Evolutionary conservation across 2,329 filamentous ascomycete species (phyloP).

Genomic region (Aspergillus quadrilineatus): DNA sequence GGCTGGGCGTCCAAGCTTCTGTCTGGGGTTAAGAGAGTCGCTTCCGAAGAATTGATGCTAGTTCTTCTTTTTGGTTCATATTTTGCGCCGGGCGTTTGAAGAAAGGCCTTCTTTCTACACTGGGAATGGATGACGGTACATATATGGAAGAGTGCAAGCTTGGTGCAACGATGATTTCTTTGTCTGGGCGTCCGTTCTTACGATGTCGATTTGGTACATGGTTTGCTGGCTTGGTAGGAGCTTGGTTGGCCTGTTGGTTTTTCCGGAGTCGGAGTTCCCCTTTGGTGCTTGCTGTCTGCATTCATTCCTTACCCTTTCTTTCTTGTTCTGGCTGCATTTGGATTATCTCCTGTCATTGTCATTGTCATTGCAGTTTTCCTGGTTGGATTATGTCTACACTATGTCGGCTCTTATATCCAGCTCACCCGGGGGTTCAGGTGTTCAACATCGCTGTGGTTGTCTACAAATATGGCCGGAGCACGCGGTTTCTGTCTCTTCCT

Average conservation of each 20-base stretch:
- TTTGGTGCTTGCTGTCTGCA: conserved; percentile 23
- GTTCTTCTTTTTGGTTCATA: conserved; percentile 18
- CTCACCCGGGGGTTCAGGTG: conserved; percentile 21
- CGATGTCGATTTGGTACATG: conserved; percentile 30
- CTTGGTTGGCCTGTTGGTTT: conserved; percentile 33
- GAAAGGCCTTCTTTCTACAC: conserved; percentile 23
- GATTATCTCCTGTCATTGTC: conserved; percentile 5
- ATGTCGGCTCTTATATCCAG: conserved; percentile 21
- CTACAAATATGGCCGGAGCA: conserved; percentile 19
- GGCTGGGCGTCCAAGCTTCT: conserved; percentile 82
- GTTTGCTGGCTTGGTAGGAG: conserved; percentile 29
- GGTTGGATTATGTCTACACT: conserved; percentile 20
- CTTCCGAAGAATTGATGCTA: neutral
- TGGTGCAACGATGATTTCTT: conserved; percentile 22
- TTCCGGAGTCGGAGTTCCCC: conserved; percentile 31
- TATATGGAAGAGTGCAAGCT: conserved; percentile 26
- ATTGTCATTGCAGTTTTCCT: conserved; percentile 10
- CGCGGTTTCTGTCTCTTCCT: conserved; percentile 8
- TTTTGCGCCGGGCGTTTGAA: conserved; percentile 31
- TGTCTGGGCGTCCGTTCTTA: conserved; percentile 25
- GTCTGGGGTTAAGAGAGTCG: conserved; percentile 73
- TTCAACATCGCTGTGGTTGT: conserved; percentile 21
- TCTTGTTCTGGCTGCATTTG: conserved; percentile 10
- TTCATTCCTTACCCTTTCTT: conserved; percentile 13
- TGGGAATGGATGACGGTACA: conserved; percentile 33